phyloP scores from a whole-genome alignment of 371 early-diverging fungal genomes.

The Quaeritorhiza haematococci region DNA sequence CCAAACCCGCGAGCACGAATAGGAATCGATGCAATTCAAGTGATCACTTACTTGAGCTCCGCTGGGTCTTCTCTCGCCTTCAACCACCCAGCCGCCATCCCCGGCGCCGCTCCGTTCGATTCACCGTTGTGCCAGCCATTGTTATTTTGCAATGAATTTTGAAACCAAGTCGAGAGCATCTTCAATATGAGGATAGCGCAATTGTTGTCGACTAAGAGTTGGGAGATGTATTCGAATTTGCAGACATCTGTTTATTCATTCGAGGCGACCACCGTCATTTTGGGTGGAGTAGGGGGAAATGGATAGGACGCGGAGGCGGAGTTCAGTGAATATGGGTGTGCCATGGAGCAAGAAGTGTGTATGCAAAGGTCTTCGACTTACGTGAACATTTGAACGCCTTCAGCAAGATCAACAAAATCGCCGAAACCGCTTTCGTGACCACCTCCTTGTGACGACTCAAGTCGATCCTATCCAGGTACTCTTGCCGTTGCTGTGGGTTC shows the following conservation, averaged over 20 bases:
- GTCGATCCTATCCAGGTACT: constrained; percentile 50
- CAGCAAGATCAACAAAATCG: constrained; percentile 60
- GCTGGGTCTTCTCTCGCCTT: constrained; percentile 53
- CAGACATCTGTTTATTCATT: constrained; percentile 53
- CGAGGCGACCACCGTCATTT: background rate
- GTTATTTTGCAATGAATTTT: constrained; percentile 51
- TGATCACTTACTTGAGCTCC: constrained; percentile 45
- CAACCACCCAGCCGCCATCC: constrained; percentile 21
- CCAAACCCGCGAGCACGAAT: background rate
- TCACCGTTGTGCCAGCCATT: background rate
- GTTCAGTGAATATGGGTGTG: background rate
- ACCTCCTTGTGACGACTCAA: constrained; percentile 63
- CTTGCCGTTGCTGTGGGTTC: background rate
- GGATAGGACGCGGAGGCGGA: background rate
- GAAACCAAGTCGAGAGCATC: constrained; percentile 67
- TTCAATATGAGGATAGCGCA: constrained; percentile 74
- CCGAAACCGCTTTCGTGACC: constrained; percentile 69
- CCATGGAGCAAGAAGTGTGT: background rate
- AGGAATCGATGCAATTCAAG: no score
- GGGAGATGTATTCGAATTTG: constrained; percentile 73
- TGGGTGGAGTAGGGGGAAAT: no score
- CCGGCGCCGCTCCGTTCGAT: background rate
- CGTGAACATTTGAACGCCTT: constrained; percentile 68
- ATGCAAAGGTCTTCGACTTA: constrained; percentile 29
- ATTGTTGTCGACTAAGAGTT: constrained; percentile 75